phyloP scores from a whole-genome alignment of 75 land plant genomes.

The Isoetes taiwanensis region DNA sequence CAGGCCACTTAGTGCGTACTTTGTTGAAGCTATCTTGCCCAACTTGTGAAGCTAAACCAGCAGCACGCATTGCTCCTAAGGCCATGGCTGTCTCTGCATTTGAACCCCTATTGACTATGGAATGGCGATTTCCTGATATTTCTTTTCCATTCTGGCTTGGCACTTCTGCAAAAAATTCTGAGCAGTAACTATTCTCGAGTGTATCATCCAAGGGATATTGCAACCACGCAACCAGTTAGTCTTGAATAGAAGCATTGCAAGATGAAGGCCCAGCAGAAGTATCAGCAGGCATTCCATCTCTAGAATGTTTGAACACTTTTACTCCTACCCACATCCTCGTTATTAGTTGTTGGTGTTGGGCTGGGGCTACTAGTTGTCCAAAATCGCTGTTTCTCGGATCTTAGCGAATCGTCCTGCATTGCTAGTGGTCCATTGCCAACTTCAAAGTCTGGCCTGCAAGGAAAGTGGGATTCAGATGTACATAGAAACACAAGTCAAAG shows the following conservation, averaged over 20 bases:
- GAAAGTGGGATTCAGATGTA: no score
- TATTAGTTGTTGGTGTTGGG: constrained; percentile 12
- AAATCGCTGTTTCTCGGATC: constrained; percentile 24
- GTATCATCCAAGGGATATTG: constrained; percentile 35
- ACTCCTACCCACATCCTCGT: constrained; percentile 8
- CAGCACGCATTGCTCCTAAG: constrained; percentile 24
- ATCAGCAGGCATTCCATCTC: background rate
- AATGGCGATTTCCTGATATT: constrained; percentile 1
- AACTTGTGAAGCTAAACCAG: constrained; percentile 16
- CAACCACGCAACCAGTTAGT: constrained; percentile 49
- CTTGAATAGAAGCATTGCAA: constrained; percentile 21
- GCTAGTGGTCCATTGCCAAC: constrained; percentile 38
- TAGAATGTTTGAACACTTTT: constrained; percentile 7
- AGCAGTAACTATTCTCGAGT: constrained; percentile 35
- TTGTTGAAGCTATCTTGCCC: constrained; percentile 23
- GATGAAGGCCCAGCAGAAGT: background rate
- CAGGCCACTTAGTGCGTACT: constrained; percentile 15
- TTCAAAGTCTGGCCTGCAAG: constrained; percentile 32
- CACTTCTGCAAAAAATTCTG: constrained; percentile 28
- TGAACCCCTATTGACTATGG: background rate
- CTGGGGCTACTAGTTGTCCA: background rate
- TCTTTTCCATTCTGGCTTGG: background rate
- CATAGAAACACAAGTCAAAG: no score
- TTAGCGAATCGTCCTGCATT: constrained; percentile 34
- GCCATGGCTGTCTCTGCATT: constrained; percentile 25